Conservation (phyloP, 208 protist genomes). For the Trypanosoma brucei region DNA sequence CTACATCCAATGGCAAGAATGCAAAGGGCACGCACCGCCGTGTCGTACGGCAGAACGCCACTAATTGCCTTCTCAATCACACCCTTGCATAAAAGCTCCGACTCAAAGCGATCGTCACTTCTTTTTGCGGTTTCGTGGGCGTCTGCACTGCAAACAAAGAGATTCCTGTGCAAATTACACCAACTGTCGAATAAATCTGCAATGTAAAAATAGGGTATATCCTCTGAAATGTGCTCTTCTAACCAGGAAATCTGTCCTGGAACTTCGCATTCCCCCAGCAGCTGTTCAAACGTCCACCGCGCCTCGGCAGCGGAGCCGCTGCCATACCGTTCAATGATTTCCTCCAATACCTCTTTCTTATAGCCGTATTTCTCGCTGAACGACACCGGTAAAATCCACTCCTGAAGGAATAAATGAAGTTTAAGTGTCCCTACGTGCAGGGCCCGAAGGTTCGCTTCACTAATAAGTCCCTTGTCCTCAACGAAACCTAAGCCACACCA, state of each 20-base stretch:
- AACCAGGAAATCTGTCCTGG: conserved; percentile 74
- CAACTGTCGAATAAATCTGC: conserved; percentile 82
- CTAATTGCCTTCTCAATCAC: conserved; percentile 69
- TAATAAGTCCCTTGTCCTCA: conserved; percentile 40
- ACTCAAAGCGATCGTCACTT: conserved; percentile 45
- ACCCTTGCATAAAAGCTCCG: conserved; percentile 41
- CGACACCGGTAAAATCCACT: conserved; percentile 32
- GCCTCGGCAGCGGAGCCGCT: conserved; percentile 41
- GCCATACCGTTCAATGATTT: conserved; percentile 42
- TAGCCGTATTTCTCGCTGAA: conserved; percentile 60
- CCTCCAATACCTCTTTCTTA: conserved; percentile 36
- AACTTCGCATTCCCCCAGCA: conserved; percentile 65
- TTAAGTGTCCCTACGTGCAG: conserved; percentile 58
- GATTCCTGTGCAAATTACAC: conserved; percentile 45
- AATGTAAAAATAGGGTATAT: conserved; percentile 90
- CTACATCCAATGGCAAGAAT: conserved; percentile 51
- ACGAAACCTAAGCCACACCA: conserved; percentile 48
- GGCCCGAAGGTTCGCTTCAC: conserved; percentile 31
- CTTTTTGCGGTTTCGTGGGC: not conserved
- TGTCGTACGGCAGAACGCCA: conserved; percentile 77
- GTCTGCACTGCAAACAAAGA: conserved; percentile 21
- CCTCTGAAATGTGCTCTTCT: conserved; percentile 73
- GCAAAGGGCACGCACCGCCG: conserved; percentile 60
- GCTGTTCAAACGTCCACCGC: conserved; percentile 73
- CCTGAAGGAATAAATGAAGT: conserved; percentile 45